Evolutionary conservation across 202 grass and related monocot genomes (phyloP).

Genomic region (Carex sylvatica): DNA sequence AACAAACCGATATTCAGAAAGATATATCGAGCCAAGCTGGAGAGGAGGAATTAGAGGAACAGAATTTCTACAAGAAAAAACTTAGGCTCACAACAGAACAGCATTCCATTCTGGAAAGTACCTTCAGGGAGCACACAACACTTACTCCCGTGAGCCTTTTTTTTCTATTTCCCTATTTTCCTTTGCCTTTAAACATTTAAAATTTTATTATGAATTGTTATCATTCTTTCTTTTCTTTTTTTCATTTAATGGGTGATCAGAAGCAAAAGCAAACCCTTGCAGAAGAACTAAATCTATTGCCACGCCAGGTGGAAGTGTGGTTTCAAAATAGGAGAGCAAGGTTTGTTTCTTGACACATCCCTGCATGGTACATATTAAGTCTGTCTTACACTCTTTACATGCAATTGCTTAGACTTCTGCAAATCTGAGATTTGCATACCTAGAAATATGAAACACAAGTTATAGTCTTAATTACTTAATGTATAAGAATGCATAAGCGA

Average conservation of each 20-base stretch:
- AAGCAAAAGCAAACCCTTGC: constrained; percentile 73
- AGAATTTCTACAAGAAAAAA: constrained; percentile 19
- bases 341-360: constrained; percentile 24
- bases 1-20: constrained; percentile 1
- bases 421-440: not conserved
- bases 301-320: constrained; percentile 60
- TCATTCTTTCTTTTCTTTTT: not conserved
- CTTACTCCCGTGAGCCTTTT: constrained; percentile 24
- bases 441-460: constrained; percentile 2
- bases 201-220: not conserved
- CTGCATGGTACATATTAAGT: not conserved
- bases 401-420: not conserved
- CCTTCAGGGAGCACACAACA: constrained; percentile 13
- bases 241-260: constrained; percentile 31
- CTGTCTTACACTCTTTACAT: constrained; percentile 10
- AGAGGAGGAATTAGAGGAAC: constrained; percentile 19
- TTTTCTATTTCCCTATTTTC: not conserved
- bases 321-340: constrained; percentile 42
- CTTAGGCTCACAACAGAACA: constrained; percentile 24
- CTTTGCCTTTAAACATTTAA: not conserved
- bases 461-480: not conserved
- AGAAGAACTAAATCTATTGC: constrained; percentile 46
- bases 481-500: not conserved
- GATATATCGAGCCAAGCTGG: not conserved
- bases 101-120: constrained; percentile 5